phyloP scores from a whole-genome alignment of 1,284 basidiomycete genomes.

The Stereum hirsutum region DNA sequence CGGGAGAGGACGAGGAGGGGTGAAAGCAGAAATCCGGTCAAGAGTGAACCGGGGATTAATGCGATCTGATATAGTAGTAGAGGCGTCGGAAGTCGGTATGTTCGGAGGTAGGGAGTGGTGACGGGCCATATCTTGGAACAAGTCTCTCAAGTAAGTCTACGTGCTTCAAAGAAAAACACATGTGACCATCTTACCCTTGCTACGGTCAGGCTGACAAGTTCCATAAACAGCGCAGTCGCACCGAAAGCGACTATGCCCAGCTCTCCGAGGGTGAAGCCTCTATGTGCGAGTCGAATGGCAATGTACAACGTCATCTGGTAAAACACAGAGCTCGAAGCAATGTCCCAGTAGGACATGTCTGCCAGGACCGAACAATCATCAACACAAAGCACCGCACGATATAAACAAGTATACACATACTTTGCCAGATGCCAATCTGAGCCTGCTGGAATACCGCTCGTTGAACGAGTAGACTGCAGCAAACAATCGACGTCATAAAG shows the following conservation, averaged over 20 bases:
- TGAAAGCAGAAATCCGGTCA: constrained; percentile 90
- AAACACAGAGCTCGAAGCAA: constrained; percentile 68
- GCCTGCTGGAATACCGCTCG: constrained; percentile 35
- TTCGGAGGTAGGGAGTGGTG: constrained; percentile 83
- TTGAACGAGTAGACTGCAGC: constrained; percentile 35
- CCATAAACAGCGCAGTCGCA: constrained; percentile 82
- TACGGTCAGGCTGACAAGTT: constrained; percentile 75
- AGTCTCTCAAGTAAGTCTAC: background rate
- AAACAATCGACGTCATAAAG: constrained; percentile 47
- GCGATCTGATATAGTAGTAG: constrained; percentile 90
- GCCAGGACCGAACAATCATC: constrained; percentile 7
- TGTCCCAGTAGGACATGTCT: constrained; percentile 80
- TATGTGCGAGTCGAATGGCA: constrained; percentile 83
- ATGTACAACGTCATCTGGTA: constrained; percentile 91
- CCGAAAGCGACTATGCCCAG: constrained; percentile 83
- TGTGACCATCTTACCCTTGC: constrained; percentile 48
- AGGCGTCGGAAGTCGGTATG: constrained; percentile 89
- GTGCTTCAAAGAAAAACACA: background rate
- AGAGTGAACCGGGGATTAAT: constrained; percentile 85
- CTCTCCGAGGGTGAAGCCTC: constrained; percentile 93
- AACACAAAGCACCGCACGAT: constrained; percentile 4
- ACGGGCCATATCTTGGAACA: constrained; percentile 61
- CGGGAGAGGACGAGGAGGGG: constrained; percentile 91
- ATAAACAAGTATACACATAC: constrained; percentile 30
- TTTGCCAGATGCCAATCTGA: constrained; percentile 55